These are phyloP conservation scores for Colletotrichum kahawae DNA, from an alignment of 2,329 filamentous ascomycete species.

Conservation along the genomic window DNA sequence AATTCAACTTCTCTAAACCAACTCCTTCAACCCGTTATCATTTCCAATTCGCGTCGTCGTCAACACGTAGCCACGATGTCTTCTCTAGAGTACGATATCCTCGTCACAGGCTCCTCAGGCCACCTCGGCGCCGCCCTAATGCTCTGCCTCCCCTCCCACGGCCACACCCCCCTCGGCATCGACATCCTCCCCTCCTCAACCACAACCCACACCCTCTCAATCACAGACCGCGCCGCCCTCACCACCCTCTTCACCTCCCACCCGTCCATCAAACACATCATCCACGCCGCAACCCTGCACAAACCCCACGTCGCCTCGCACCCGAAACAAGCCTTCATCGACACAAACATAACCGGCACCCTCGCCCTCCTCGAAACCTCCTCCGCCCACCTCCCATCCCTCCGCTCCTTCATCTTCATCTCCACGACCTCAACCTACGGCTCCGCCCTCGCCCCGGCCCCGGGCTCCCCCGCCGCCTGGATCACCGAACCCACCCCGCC, in stretches of 20 bases:
- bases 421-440: slow-evolving; percentile 54
- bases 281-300: slow-evolving; percentile 52
- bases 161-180: slow-evolving; percentile 46
- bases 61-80: not conserved
- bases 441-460: slow-evolving; percentile 39
- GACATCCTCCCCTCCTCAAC: slow-evolving; percentile 44
- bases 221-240: slow-evolving; percentile 40
- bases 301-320: slow-evolving; percentile 53
- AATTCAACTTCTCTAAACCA: not conserved
- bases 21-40: not conserved
- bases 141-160: slow-evolving; percentile 42
- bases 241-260: slow-evolving; percentile 32
- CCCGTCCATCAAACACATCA: slow-evolving; percentile 40
- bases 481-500: slow-evolving; percentile 46
- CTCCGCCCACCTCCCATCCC: slow-evolving; percentile 21
- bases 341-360: slow-evolving; percentile 51
- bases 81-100: slow-evolving; percentile 29
- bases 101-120: slow-evolving; percentile 52
- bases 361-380: slow-evolving; percentile 46
- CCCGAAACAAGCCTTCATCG: slow-evolving; percentile 46
- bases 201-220: slow-evolving; percentile 40
- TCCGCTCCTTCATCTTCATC: slow-evolving; percentile 48
- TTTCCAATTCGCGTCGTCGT: too few species aligned
- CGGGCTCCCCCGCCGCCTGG: slow-evolving; percentile 44
- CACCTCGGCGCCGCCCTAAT: slow-evolving; percentile 52